phyloP scores from a whole-genome alignment of 257 asterid species.

The Sherardia arvensis region DNA sequence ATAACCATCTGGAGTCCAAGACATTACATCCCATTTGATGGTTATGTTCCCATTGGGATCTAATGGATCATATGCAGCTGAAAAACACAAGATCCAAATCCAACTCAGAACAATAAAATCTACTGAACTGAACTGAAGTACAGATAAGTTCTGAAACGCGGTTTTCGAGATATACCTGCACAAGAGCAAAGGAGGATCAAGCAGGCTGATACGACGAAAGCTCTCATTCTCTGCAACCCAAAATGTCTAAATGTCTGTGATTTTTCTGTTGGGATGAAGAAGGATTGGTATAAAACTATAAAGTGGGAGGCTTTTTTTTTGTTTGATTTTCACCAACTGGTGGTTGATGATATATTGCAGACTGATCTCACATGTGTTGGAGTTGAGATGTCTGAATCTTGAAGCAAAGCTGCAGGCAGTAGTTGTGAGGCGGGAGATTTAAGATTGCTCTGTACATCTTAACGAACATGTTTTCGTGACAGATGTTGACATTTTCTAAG shows the following conservation, averaged over 20 bases:
- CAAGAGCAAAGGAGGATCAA: slow-evolving; percentile 27
- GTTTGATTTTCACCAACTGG: slow-evolving; percentile 39
- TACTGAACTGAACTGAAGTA: not conserved
- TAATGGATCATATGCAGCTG: slow-evolving; percentile 83
- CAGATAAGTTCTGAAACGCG: not conserved
- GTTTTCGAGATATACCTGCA: slow-evolving; percentile 30
- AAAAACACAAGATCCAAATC: slow-evolving; percentile 1
- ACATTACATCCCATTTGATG: slow-evolving; percentile 86
- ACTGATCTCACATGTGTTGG: slow-evolving; percentile 1
- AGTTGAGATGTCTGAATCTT: slow-evolving; percentile 29
- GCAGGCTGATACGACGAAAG: slow-evolving; percentile 19
- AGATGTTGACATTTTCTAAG: not conserved
- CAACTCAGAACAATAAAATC: not conserved
- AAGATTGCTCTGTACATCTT: slow-evolving; percentile 7
- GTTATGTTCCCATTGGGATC: slow-evolving; percentile 94
- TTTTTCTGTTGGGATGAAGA: not conserved
- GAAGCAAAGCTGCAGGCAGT: slow-evolving; percentile 27
- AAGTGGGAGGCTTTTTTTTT: slow-evolving; percentile 5
- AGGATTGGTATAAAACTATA: not conserved
- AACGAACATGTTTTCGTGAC: slow-evolving; percentile 13
- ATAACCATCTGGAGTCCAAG: slow-evolving; percentile 94
- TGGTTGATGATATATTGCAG: slow-evolving; percentile 36
- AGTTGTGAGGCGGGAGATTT: slow-evolving; percentile 2
- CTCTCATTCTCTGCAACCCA: slow-evolving; percentile 24
- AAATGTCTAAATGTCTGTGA: not conserved